Conservation (phyloP, 371 early-diverging fungal genomes). For the Paraphysoderma sedebokerense region DNA sequence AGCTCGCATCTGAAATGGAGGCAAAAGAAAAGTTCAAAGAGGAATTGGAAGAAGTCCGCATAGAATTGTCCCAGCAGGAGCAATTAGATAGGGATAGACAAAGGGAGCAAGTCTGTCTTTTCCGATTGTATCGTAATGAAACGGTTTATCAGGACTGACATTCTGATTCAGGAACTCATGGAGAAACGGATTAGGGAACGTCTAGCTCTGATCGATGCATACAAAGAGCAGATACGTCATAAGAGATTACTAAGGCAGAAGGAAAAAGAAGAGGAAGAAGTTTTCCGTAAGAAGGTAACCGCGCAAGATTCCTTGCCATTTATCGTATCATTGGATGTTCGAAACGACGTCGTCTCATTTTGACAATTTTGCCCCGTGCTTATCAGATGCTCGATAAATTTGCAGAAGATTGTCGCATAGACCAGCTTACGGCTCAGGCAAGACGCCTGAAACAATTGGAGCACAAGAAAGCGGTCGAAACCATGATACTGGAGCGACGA, state of each 20-base stretch:
- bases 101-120: constrained; percentile 13
- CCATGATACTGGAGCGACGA: constrained; percentile 21
- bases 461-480: constrained; percentile 27
- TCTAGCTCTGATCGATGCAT: constrained; percentile 26
- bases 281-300: constrained; percentile 17
- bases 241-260: constrained; percentile 14
- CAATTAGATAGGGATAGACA: constrained; percentile 7
- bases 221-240: constrained; percentile 20
- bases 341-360: not conserved
- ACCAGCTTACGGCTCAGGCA: constrained; percentile 22
- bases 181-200: constrained; percentile 19
- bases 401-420: constrained; percentile 25
- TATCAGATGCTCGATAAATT: constrained; percentile 25
- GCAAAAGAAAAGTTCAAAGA: constrained; percentile 14
- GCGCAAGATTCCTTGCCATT: too few species aligned
- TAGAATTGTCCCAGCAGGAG: constrained; percentile 26
- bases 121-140: constrained; percentile 9
- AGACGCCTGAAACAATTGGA: constrained; percentile 31
- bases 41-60: constrained; percentile 25
- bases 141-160: not conserved
- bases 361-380: not conserved
- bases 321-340: too few species aligned
- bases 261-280: constrained; percentile 19
- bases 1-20: constrained; percentile 27
- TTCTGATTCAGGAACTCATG: constrained; percentile 10